These are phyloP conservation scores for Batrachochytrium dendrobatidis DNA, from an alignment of 371 early-diverging fungal genomes.

Conservation along the genomic window DNA sequence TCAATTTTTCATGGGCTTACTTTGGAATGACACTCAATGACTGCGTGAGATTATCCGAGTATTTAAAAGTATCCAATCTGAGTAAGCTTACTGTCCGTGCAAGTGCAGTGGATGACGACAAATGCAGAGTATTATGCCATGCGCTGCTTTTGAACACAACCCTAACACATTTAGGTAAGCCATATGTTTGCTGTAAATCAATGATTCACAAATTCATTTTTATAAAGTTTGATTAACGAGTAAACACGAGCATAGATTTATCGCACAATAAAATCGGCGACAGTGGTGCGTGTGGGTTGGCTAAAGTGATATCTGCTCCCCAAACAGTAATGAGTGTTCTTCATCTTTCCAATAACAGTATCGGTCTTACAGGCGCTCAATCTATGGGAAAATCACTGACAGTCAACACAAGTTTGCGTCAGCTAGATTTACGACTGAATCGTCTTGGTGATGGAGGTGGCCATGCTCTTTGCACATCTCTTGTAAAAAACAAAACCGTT, in stretches of 20 bases:
- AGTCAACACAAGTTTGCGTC: conserved; percentile 18
- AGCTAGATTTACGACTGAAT: conserved; percentile 32
- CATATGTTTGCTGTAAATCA: too few species aligned
- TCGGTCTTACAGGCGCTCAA: conserved; percentile 21
- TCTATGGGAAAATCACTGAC: conserved; percentile 27
- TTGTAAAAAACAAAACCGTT: conserved; percentile 14
- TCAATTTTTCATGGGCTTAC: conserved; percentile 34
- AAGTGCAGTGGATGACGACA: conserved; percentile 31
- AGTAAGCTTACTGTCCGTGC: conserved; percentile 22
- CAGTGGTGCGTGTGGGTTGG: conserved; percentile 33
- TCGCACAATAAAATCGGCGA: conserved; percentile 41
- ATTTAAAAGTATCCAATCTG: conserved; percentile 2
- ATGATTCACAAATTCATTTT: conserved; percentile 4
- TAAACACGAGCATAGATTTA: conserved; percentile 28
- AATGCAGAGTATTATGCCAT: conserved; percentile 22
- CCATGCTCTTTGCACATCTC: conserved; percentile 14
- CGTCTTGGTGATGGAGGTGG: conserved; percentile 32
- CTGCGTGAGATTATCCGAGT: conserved; percentile 19
- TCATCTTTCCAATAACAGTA: conserved; percentile 33
- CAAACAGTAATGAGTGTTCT: conserved; percentile 18
- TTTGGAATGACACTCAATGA: conserved; percentile 43
- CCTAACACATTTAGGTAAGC: conserved; percentile 21
- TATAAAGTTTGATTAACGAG: background rate
- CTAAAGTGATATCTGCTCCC: conserved; percentile 27
- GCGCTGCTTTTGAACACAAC: conserved; percentile 27